Evolutionary conservation across 805 yeast genomes (phyloP), one percentile per base, ranked within the genome.

Genomic region (Clavispora fructus): DNA sequence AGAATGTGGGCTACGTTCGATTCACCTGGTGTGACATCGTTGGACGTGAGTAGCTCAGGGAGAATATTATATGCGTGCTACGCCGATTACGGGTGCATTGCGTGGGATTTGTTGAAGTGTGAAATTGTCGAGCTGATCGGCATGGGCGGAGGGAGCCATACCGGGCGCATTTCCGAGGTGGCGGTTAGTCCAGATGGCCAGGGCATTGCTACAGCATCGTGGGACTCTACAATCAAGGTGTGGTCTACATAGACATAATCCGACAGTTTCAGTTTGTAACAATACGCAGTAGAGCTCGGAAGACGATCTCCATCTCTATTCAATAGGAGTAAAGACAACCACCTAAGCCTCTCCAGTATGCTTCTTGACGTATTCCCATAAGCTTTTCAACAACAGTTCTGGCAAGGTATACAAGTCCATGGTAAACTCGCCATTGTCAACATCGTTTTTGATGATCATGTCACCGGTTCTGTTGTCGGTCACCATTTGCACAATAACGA

Each of bases 401-500:
- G 98, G 98, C 55, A 92, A 74, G 26, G 97, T 91, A 67, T 82
- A 91, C 56, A 92, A 77, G 69, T 92, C 99, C 87, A 92, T 88
- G 45, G 95, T 89, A 65, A 94, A 92, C 71, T 94, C 98, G 44
- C 99, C 99, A 58, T 88, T 92, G 51, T 92, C 98, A 42, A 88
- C 90, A 60, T 92, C 96, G 65, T 94, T 92, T 63, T 91, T 91
- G 57, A 92, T 85, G 67, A 86, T 90, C 96, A 92, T 92, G 41
- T 92, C 98, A 39, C 88, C 81, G 6, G 98, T 89, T 62, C 88
- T 80, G 69, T 94, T 94, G 65, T 92, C 98, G 39, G 96, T 90
- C 35, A 92, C 94, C 97, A 92, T 91, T 68, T 92, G 98, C 45
- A 92, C 98, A 41, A 94, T 94, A 30, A 90, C 95, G 42, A 94